These are phyloP conservation scores for Xenosphaeropsis pyriputrescens DNA, from an alignment of 2,329 filamentous ascomycete species.

Conservation along the genomic window DNA sequence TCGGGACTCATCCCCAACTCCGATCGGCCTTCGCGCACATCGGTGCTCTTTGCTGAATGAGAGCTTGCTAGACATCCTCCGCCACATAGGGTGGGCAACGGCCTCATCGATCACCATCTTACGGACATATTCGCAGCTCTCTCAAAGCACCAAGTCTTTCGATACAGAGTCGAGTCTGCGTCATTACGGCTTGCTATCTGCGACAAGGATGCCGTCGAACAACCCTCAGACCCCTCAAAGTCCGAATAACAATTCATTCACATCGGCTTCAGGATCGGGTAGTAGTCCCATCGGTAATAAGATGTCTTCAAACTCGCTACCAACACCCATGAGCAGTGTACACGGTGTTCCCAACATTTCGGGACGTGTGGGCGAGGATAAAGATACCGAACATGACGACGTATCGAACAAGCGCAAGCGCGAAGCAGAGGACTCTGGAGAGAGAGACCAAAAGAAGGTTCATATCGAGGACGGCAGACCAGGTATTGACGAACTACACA, in stretches of 20 bases:
- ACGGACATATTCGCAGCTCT: not conserved
- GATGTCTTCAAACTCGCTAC: constrained; percentile 25
- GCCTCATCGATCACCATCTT: no score
- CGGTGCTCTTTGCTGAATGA: no score
- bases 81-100: no score
- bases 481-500: constrained; percentile 48
- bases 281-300: constrained; percentile 15
- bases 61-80: no score
- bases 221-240: constrained; percentile 55
- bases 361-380: not conserved
- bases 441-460: constrained; percentile 44
- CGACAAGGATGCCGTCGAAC: constrained; percentile 37
- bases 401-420: constrained; percentile 49
- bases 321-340: constrained; percentile 48
- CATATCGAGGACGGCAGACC: constrained; percentile 45
- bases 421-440: constrained; percentile 36
- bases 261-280: constrained; percentile 34
- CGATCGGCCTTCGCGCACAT: no score
- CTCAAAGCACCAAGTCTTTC: not conserved
- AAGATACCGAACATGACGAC: constrained; percentile 29
- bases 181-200: constrained; percentile 2
- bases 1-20: no score
- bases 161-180: not conserved
- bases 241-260: constrained; percentile 40
- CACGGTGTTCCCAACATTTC: constrained; percentile 27